Base-by-base conservation (phyloP, 1,284 basidiomycete species). In the Trichosporon sp. region DNA sequence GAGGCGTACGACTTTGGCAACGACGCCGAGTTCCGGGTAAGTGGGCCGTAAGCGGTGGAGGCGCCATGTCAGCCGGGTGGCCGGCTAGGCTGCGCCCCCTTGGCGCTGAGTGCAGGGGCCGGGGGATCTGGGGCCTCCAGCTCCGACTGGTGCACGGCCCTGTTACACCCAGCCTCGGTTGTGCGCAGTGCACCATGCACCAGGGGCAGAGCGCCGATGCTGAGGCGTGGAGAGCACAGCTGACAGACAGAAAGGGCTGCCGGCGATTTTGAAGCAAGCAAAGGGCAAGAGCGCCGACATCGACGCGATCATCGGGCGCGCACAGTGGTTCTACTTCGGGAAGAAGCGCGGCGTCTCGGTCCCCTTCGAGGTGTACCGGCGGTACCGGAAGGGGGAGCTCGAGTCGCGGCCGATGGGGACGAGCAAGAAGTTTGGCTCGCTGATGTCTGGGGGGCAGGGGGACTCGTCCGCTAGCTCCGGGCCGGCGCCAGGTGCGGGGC, bases 261-360 rank as follows among this genome's bases (percentile, higher is more conserved):
- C 80, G 4, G 73, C 76, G 9, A 75, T 81, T n/a, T 74, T 80
- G 64, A 67, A 69, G 38, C 70, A 72, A 15, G 75, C 77, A 27
- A 75, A 76, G 62, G 76, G 74, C 9, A 74, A 76, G 51, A 68
- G 75, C n/a, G 70, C 72, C 15, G 68, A 78, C 66, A 80, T 81
- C 25, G 80, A 81, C 73, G 76, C 77, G 56, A 73, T 78, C 58
- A 78, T 81, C 5, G 77, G 72, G 18, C 71, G 76, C 32, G 79
- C 80, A 29, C 80, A 81, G 64, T 81, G 80, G 80, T 80, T 78
- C 71, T 81, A 79, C 72, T 81, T 77, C 65, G 25, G 3, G 60
- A 69, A 68, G 51, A 23, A 38, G 51, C 51, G 62, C 8, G 23
- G 64, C 42, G 23, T 51, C 3, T 4, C 44, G 2, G 67, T 72